Base-by-base conservation (phyloP, 2,329 filamentous ascomycete species). In the Eurotiales sp. region DNA sequence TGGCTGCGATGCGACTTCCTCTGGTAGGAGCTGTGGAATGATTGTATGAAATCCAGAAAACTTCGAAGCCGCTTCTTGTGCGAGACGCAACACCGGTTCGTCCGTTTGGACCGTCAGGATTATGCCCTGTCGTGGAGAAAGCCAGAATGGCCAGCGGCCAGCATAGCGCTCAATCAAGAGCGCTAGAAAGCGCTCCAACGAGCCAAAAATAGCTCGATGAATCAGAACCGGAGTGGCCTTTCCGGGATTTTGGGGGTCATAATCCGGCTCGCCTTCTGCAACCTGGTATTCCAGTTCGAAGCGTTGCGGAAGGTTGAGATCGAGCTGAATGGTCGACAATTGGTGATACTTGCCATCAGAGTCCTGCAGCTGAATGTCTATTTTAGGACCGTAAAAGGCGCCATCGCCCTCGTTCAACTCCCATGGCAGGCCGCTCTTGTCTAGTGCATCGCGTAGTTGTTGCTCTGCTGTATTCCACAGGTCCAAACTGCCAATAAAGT, bases 361-460 rank as follows among this genome's bases (percentile, higher is more conserved):
- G 64, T 95, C 90, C 55, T 80, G 82, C 41, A 95, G 71, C 34
- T 95, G 83, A 40, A 95, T 87, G 63, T 95, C 90, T 57, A 95
- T 95, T 72, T 95, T 95, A 27, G 90, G 90, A 0, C 90, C 90
- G 62, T 95, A 95, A 64, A 95, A 95, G 3, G 90, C 90, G 12
- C 90, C 90, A 54, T 95, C 90, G 10, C 88, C 89, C 60, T 86
- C 80, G 56, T 90, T 92, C 52, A 92, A 59, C 2, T 78, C 80
- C 87, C 88, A 95, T 30, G 79, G 72, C 59, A 83, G 80, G 8
- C 84, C 85, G 12, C 79, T 84, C 22, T 72, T 77, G 54, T 85
- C 75, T 32, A 90, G 70, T 0, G 85, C 84, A 48, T 78, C 70
- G 50, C 77, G 81, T 50, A 90, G 70, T 44, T 88, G 84, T n/a